Evolutionary conservation across 1,284 basidiomycete genomes (phyloP).

Genomic region (Apiotrichum sp.): DNA sequence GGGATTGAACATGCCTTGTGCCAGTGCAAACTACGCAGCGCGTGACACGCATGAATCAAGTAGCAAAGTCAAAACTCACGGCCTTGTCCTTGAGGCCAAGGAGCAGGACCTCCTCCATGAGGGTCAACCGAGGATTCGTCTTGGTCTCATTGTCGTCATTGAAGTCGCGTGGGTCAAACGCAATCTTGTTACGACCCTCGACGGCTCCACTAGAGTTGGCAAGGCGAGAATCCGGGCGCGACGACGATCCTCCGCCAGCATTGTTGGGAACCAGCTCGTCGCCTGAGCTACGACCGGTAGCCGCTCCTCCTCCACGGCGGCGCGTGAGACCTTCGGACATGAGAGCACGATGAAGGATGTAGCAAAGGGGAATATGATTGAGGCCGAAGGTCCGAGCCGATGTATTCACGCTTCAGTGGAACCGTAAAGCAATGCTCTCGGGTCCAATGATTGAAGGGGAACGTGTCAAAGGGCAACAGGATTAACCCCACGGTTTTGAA

Average conservation of each 20-base stretch:
- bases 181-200: constrained; percentile 75
- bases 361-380: not conserved
- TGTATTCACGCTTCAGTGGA: no score
- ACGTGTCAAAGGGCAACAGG: no score
- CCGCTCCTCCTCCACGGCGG: constrained; percentile 34
- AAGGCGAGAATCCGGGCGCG: constrained; percentile 7
- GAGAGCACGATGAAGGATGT: not conserved
- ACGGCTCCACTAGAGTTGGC: constrained; percentile 51
- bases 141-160: constrained; percentile 67
- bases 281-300: constrained; percentile 23
- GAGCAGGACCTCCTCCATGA: constrained; percentile 94
- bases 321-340: constrained; percentile 46
- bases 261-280: constrained; percentile 5
- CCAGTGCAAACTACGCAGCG: no score
- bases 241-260: constrained; percentile 3
- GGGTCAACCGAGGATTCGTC: constrained; percentile 75
- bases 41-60: no score
- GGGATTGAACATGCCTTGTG: no score
- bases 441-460: no score
- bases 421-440: no score
- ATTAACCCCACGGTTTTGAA: no score
- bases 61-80: constrained; percentile 46
- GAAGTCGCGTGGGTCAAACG: constrained; percentile 89
- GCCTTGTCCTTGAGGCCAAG: constrained; percentile 90
- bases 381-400: not conserved